Conservation (phyloP, 768 basidiomycete species). For the Kwoniella sp. region DNA sequence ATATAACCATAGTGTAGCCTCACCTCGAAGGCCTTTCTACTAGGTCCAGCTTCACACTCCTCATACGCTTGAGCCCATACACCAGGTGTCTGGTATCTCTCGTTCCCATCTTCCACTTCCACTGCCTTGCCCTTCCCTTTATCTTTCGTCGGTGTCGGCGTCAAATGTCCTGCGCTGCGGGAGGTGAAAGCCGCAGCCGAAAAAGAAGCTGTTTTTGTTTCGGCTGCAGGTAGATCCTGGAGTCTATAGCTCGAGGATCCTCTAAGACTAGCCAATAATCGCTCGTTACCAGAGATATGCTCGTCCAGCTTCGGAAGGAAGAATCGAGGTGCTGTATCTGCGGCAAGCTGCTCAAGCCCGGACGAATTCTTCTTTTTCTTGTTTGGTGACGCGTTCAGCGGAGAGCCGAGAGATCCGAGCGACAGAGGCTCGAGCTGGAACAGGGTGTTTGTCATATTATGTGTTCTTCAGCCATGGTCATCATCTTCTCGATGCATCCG, state of each 20-base stretch:
- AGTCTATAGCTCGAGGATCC: constrained; percentile 15
- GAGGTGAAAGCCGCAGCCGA: background rate
- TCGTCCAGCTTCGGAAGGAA: constrained; percentile 35
- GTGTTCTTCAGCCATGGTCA: too few relatives aligned
- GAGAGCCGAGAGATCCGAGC: background rate
- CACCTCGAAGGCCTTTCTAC: constrained; percentile 13
- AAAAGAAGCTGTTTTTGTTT: background rate
- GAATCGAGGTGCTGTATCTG: constrained; percentile 20
- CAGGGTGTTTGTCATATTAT: constrained; percentile 7
- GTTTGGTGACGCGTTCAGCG: background rate
- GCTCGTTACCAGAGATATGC: constrained; percentile 28
- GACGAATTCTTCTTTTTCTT: background rate
- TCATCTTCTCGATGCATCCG: too few relatives aligned
- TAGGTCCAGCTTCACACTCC: constrained; percentile 14
- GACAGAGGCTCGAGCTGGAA: constrained; percentile 15
- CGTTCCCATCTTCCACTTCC: background rate
- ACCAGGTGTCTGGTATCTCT: background rate
- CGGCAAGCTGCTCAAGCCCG: background rate
- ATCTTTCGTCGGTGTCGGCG: background rate
- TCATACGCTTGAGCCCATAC: constrained; percentile 13
- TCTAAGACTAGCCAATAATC: constrained; percentile 31
- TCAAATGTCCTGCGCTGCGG: background rate
- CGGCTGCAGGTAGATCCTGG: background rate
- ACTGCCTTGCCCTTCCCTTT: background rate
- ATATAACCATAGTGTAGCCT: background rate